A percentile compares a stretch with the other conserved stretches of the same genome.
Evolutionary conservation across 441 rosid species (phyloP).

Genomic region (Corymbia citriodora): DNA sequence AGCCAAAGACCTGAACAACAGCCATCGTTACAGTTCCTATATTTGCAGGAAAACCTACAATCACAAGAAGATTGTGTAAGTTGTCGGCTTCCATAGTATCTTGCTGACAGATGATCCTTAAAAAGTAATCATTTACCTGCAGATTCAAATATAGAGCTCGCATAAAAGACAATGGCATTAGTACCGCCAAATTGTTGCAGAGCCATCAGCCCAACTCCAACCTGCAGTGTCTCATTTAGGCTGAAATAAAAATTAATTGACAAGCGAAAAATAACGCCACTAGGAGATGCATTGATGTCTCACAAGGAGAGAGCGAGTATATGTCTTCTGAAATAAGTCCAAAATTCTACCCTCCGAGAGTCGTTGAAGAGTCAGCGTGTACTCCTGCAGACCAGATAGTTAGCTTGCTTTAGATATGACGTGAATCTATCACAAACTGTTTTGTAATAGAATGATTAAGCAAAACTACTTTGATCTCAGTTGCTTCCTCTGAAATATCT

Average conservation of each 20-base stretch:
- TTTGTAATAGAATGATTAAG: not conserved
- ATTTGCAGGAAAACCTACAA: slow-evolving; percentile 6
- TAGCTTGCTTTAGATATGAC: not conserved
- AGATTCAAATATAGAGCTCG: slow-evolving; percentile 7
- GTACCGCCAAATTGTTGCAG: slow-evolving; percentile 12
- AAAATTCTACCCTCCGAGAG: slow-evolving; percentile 20
- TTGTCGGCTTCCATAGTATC: not conserved
- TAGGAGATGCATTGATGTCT: not conserved
- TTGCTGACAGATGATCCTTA: not conserved
- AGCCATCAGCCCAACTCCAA: slow-evolving; percentile 12
- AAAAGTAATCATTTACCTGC: slow-evolving; percentile 4
- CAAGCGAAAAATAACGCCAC: not conserved
- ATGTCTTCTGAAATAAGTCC: slow-evolving; percentile 42
- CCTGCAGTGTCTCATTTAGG: not conserved
- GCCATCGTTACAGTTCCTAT: slow-evolving; percentile 2
- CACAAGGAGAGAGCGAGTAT: slow-evolving; percentile 29
- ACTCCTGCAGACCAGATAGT: slow-evolving; percentile 10
- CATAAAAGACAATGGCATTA: slow-evolving; percentile 1
- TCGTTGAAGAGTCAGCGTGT: slow-evolving; percentile 11
- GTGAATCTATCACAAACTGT: not conserved
- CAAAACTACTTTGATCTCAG: slow-evolving; percentile 21
- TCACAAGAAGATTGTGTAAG: not conserved
- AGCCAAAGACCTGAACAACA: slow-evolving; percentile 2
- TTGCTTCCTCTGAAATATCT: slow-evolving; percentile 25
- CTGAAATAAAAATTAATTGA: not conserved